Evolutionary conservation across 176 grass and related monocot species (phyloP), one percentile per base, ranked within the genome.

Genomic region (Bolboschoenus planiculmis): DNA sequence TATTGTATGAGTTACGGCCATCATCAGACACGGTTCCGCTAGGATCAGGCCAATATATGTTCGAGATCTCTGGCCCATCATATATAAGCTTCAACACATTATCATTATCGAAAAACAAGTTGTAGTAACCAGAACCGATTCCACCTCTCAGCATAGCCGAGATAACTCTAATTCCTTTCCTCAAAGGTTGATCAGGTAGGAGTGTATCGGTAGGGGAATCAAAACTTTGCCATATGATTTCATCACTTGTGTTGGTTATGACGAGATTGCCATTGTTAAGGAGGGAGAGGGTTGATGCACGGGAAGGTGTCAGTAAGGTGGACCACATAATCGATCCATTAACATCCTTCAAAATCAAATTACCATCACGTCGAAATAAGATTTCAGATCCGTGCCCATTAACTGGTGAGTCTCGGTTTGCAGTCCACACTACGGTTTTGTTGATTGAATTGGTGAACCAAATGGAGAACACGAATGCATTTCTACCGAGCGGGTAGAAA

Each of bases 391-490:
- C 29, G 16, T 79, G 20, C 29, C 91, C 86, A 53, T 91, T 91
- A 33, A 93, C 89, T 2, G 75, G 77, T 20, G 44, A 60, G 56
- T 60, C 81, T 16, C 66, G 86, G 71, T 88, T 91, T n/a, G 89
- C 91, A 44, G 87, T 87, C 91, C 91, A 93, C 61, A 87, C 84
- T 53, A 85, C 65, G 16, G 91, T 83, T 34, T 39, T 88, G 11
- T 87, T 7, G 70, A 29, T 76, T 8, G 51, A 30, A 55, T 48
- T 55, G 34, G 86, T 85, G 81, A 85, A 93, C 88, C 85, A 90
- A 81, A 93, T 65, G 78, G 91, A 93, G 75, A 93, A 93, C 74
- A 68, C 39, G 59, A 44, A 94, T 55, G 89, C 85, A 62, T 93
- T 93, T 7, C 55, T 57, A 66, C 91, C 85, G n/a, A 62, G 74